Base-by-base conservation (phyloP, 1,139 yeast genomes). In the Neolecta irregularis region DNA sequence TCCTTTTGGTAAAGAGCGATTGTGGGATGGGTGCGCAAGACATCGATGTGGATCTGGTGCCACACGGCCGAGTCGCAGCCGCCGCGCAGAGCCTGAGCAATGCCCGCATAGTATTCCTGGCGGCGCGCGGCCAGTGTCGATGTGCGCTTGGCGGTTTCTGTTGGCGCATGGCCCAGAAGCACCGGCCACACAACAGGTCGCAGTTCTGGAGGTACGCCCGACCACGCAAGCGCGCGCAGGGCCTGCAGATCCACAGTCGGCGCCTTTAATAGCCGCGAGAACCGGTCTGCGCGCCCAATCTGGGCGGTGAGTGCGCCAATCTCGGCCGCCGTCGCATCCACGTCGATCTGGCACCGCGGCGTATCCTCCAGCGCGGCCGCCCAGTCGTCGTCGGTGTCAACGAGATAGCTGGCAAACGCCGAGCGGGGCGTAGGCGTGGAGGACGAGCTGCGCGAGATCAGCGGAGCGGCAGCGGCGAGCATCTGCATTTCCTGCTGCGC, bases 1-100 rank as follows among this genome's bases (percentile, higher is more conserved):
- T 69, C 67, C 47, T 56, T 69, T 8, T 75, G 64, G 51, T 88
- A 88, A 25, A 88, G 62, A 43, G 69, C 70, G 37, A 83, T 68
- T 31, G 74, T 72, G 2, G 96, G 98, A 48, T 83, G 81, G 0
- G 99, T 88, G 50, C 99, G 66, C 33, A 93, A 93, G 22, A 91
- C 85, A 53, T 88, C 99, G 42, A 91, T 88, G 41, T 77, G 77
- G 43, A 88, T 85, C 58, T 88, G 99, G 58, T 91, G 98, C 77
- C 93, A 88, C 44, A 92, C 71, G 34, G 73, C 73, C 47, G 72
- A 78, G 47, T 85, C 94, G 41, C 69, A 22, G 16, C 32, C 64
- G 34, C 68, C 71, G 22, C 29, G 19, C 24, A 36, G 19, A 60
- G 55, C 39, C 65, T 69, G n/a, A 65, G 62, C 46, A 75, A 72